Percentiles rank a stretch among this genome's conserved stretches.
phyloP scores from a whole-genome alignment of 371 early-diverging fungal species.

The Umbelopsis sp. region DNA sequence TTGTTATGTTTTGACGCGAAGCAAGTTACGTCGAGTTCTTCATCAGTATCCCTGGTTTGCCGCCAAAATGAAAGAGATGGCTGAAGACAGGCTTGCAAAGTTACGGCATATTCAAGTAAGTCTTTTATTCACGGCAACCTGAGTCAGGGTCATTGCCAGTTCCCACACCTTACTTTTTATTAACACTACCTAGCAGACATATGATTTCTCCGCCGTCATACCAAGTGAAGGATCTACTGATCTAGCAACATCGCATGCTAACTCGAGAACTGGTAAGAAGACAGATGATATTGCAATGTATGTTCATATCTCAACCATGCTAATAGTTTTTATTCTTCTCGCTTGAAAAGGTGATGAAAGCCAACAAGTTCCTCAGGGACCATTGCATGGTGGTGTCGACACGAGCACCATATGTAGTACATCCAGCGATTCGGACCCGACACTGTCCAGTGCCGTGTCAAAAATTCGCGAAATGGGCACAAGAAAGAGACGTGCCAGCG shows the following conservation, averaged over 20 bases:
- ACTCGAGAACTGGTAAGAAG: too few species aligned
- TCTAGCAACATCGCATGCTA: not conserved
- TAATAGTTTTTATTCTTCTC: not conserved
- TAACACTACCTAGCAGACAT: not conserved
- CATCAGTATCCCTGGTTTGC: constrained; percentile 45
- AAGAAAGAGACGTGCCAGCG: constrained; percentile 66
- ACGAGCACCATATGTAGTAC: constrained; percentile 35
- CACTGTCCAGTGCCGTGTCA: constrained; percentile 26
- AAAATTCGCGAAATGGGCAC: constrained; percentile 46
- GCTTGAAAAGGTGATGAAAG: not conserved
- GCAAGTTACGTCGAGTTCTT: constrained; percentile 49
- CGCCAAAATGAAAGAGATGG: constrained; percentile 34
- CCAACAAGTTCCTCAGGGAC: not conserved
- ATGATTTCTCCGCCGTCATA: not conserved
- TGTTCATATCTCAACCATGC: too few species aligned
- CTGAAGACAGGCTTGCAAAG: constrained; percentile 27
- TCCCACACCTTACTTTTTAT: too few species aligned
- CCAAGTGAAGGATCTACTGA: not conserved
- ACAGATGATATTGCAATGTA: too few species aligned
- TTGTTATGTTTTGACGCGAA: constrained; percentile 53
- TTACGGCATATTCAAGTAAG: constrained; percentile 34
- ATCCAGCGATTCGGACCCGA: constrained; percentile 51
- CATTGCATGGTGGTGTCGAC: not conserved
- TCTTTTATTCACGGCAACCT: not conserved
- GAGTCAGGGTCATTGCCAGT: too few species aligned